Evolutionary conservation across 2,329 filamentous ascomycete genomes (phyloP).

Genomic region (Microsporum canis): DNA sequence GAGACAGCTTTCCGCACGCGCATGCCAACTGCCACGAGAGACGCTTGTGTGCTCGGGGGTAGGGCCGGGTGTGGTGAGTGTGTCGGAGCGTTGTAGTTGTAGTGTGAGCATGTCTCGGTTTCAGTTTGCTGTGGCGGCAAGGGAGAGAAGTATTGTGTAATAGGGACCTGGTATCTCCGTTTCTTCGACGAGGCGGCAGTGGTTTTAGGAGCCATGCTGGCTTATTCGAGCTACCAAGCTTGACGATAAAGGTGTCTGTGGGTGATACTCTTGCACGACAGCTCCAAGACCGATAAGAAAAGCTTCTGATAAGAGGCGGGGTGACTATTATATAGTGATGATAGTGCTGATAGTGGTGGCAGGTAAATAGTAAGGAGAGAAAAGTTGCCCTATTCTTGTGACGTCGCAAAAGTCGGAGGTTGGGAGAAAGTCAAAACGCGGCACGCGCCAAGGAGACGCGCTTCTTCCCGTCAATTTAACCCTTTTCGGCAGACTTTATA

Average conservation of each 20-base stretch:
- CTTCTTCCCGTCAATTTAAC: neutral
- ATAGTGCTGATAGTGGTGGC: neutral
- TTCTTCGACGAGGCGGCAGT: slow-evolving; percentile 24
- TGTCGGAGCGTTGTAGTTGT: slow-evolving; percentile 32
- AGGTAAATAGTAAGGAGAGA: neutral
- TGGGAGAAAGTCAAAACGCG: slow-evolving; percentile 1
- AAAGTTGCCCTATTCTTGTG: neutral
- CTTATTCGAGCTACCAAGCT: neutral
- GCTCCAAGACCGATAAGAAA: neutral
- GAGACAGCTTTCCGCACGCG: slow-evolving; percentile 84
- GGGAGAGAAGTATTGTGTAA: slow-evolving; percentile 30
- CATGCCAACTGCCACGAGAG: slow-evolving; percentile 88
- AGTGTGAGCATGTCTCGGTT: slow-evolving; percentile 23
- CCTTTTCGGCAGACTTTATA: neutral
- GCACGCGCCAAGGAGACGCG: neutral
- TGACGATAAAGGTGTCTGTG: neutral
- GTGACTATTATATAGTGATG: neutral
- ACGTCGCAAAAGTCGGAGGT: neutral
- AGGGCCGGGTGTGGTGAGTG: slow-evolving; percentile 41
- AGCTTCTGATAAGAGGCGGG: neutral
- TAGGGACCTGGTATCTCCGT: slow-evolving; percentile 36
- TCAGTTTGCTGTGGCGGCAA: slow-evolving; percentile 11
- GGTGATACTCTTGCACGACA: neutral
- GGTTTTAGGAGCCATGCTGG: neutral
- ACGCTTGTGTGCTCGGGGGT: slow-evolving; percentile 59